Percentiles rank a stretch among this genome's conserved stretches.
These are phyloP conservation scores for Emergomyces pasteurianus DNA, from an alignment of 2,329 filamentous ascomycete genomes.

Conservation along the genomic window DNA sequence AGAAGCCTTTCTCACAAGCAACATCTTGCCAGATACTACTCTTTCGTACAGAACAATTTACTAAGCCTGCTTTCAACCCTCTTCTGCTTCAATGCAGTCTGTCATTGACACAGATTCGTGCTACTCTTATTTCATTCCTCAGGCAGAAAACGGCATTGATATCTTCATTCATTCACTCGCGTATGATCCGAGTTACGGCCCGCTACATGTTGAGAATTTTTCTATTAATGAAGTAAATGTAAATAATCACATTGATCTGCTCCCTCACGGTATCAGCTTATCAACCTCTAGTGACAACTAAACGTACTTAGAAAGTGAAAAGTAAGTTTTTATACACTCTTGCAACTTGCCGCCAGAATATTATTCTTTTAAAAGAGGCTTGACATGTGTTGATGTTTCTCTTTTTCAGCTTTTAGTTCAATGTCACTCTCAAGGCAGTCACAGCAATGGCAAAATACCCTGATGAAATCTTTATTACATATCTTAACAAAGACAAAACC, in stretches of 20 bases:
- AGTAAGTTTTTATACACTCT: conserved; percentile 26
- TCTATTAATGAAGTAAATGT: conserved; percentile 35
- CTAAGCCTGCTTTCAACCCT: conserved; percentile 68
- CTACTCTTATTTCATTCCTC: conserved; percentile 42
- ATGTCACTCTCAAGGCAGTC: conserved; percentile 79
- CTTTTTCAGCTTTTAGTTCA: conserved; percentile 47
- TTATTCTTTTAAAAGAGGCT: neutral
- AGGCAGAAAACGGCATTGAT: conserved; percentile 56
- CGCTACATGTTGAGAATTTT: too few species aligned
- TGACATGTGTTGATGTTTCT: neutral
- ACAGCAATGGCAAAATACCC: conserved; percentile 75
- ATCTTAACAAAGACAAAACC: conserved; percentile 93
- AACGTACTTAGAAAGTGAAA: conserved; percentile 34
- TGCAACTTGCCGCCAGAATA: conserved; percentile 14
- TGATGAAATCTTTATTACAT: conserved; percentile 92
- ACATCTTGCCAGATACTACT: too few species aligned
- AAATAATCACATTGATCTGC: neutral
- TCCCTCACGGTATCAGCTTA: conserved; percentile 8
- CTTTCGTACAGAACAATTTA: too few species aligned
- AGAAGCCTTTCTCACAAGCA: neutral
- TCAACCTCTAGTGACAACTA: conserved; percentile 11
- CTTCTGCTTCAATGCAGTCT: conserved; percentile 35
- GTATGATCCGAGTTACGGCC: conserved; percentile 71
- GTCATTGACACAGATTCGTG: conserved; percentile 58
- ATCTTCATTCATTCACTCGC: conserved; percentile 51